Evolutionary conservation across 2,329 filamentous ascomycete genomes (phyloP), one percentile per base, ranked within the genome.

Genomic region (Fulvia fulva): DNA sequence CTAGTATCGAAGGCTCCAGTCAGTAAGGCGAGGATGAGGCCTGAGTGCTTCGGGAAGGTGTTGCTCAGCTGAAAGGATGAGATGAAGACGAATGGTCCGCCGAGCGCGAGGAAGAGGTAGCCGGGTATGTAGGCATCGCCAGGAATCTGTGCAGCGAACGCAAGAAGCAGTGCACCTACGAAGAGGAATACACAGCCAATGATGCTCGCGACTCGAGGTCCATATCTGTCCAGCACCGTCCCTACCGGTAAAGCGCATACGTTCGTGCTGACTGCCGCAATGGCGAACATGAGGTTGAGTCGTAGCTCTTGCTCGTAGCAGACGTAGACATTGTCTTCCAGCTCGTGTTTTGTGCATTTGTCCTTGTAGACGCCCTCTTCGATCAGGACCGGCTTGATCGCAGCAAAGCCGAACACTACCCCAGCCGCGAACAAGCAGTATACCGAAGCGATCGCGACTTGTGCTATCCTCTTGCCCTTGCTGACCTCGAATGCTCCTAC

Each of bases 271-370:
- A 96, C 91, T 14, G 91, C 91, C 12, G 91, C 91, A 43, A 91
- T 83, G 5, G 91, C 95, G 78, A 96, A 96, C 89, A 96, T 96
- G 65, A 96, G 78, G 72, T 96, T 96, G 57, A 96, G 81, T 59
- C 79, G 71, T 55, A 84, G 71, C 65, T 83, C 82, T 67, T 87
- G 84, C 60, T 79, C 77, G 60, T 81, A 83, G 69, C 84, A 87
- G 19, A 83, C 77, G 57, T 77, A 75, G 1, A 79, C 75, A 2
- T 76, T 77, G 4, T 78, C 70, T 1, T 80, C 73, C 21, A 83
- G 57, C 68, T 83, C 80, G 50, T 81, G 72, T 54, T 76, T 61
- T 6, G 79, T 81, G 68, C 90, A 94, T 32, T 80, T 74, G 51
- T 89, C 80, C 43, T 78, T 78, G 72, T 91, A 93, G 9, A 89